phyloP scores from a whole-genome alignment of 352 stramenopile genomes.

The Pythium chondricola region DNA sequence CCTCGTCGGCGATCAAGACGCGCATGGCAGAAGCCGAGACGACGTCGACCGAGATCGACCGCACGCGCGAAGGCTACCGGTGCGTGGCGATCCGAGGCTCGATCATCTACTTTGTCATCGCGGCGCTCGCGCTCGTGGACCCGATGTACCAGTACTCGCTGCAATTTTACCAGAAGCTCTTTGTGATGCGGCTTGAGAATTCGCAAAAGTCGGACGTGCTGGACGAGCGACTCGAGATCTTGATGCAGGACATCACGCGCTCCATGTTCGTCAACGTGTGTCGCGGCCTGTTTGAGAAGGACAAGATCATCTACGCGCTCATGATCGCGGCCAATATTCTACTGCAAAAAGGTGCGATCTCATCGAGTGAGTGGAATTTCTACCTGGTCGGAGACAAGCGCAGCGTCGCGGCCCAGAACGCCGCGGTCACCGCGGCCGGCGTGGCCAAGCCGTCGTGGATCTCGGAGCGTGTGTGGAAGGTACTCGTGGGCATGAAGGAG shows the following conservation, averaged over 20 bases:
- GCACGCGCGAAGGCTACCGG: slow-evolving; percentile 88
- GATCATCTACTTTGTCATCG: slow-evolving; percentile 94
- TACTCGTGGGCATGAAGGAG: slow-evolving; percentile 57
- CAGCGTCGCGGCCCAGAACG: slow-evolving; percentile 39
- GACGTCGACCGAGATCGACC: slow-evolving; percentile 88
- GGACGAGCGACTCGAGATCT: slow-evolving; percentile 75
- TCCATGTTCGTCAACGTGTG: slow-evolving; percentile 94
- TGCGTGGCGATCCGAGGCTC: slow-evolving; percentile 86
- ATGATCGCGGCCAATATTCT: slow-evolving; percentile 90
- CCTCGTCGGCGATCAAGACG: slow-evolving; percentile 85
- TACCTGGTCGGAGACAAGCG: slow-evolving; percentile 87
- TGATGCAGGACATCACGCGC: slow-evolving; percentile 89
- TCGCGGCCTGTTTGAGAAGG: slow-evolving; percentile 91
- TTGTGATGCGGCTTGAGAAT: slow-evolving; percentile 83
- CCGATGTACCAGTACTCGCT: slow-evolving; percentile 95
- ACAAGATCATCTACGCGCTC: slow-evolving; percentile 94
- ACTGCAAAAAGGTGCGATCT: slow-evolving; percentile 67
- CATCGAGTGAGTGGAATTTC: slow-evolving; percentile 75
- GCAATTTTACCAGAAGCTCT: slow-evolving; percentile 92
- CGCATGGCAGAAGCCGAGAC: slow-evolving; percentile 88
- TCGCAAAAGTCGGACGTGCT: slow-evolving; percentile 80
- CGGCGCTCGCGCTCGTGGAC: slow-evolving; percentile 87
- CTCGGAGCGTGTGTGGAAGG: slow-evolving; percentile 76
- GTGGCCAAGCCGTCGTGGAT: slow-evolving; percentile 53
- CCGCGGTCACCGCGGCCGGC: slow-evolving; percentile 21